Percentiles rank a stretch among this genome's conserved stretches.
Conservation (phyloP, 768 basidiomycete genomes). For the Amanita thiersii region DNA sequence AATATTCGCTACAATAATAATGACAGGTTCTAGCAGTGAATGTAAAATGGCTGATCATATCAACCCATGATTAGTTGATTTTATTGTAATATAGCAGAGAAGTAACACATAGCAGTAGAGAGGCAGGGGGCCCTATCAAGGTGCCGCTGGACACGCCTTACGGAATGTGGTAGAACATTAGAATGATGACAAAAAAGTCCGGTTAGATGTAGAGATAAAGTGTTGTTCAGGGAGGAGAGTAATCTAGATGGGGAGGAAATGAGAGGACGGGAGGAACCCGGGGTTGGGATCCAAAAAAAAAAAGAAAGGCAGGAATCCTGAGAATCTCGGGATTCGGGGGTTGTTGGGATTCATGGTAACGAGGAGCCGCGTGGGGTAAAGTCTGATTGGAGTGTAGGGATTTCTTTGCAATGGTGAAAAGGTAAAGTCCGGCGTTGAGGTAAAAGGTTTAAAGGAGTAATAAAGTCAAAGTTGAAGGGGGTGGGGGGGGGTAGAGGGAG, state of each 20-base stretch:
- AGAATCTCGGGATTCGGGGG: conserved; percentile 21
- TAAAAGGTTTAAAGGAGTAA: conserved; percentile 2
- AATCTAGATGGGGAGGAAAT: background rate
- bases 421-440: conserved; percentile 1
- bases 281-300: background rate
- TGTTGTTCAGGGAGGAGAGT: background rate
- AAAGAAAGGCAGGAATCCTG: conserved; percentile 15
- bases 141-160: background rate
- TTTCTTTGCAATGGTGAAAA: background rate
- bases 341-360: background rate
- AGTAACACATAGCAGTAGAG: too few species aligned
- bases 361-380: conserved; percentile 11
- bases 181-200: background rate
- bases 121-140: too few species aligned
- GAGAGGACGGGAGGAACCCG: background rate
- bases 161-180: background rate
- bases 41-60: too few species aligned
- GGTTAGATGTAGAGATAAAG: conserved; percentile 3
- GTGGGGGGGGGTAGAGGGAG: background rate
- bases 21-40: too few species aligned
- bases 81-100: too few species aligned
- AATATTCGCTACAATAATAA: too few species aligned
- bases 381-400: background rate
- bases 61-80: too few species aligned
- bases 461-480: conserved; percentile 1